Percentiles rank a stretch among this genome's conserved stretches.
Conservation (phyloP, 108 stramenopile genomes). For the Nitzschia sp. region DNA sequence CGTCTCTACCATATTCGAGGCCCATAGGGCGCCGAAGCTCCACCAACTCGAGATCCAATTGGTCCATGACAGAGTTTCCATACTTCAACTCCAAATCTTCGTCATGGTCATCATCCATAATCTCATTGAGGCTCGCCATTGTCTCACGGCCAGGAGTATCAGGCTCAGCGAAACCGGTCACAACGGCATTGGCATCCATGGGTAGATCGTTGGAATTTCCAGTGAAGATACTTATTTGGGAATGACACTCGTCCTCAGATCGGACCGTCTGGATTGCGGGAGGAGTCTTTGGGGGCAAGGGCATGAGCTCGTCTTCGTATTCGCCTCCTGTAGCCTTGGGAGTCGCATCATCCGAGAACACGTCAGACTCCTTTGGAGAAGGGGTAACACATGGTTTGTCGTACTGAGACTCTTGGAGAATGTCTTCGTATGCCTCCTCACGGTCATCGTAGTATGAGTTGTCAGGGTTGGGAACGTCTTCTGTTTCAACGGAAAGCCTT, state of each 20-base stretch:
- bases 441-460: not conserved
- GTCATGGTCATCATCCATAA: not conserved
- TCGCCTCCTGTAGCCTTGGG: too few relatives aligned
- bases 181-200: not conserved
- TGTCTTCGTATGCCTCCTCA: not conserved
- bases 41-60: slow-evolving; percentile 38
- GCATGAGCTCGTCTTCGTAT: too few relatives aligned
- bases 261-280: too few relatives aligned
- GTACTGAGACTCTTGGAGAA: not conserved
- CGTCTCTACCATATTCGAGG: slow-evolving; percentile 42
- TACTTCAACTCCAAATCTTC: slow-evolving; percentile 19
- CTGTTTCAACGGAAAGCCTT: too few relatives aligned
- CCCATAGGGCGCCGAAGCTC: slow-evolving; percentile 32
- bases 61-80: slow-evolving; percentile 25
- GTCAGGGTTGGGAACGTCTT: not conserved
- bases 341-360: too few relatives aligned
- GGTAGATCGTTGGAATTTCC: not conserved
- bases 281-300: too few relatives aligned
- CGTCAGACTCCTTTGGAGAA: too few relatives aligned
- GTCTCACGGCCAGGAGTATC: not conserved
- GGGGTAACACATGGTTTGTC: too few relatives aligned
- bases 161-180: not conserved
- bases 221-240: not conserved
- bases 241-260: not conserved
- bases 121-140: too few relatives aligned